A percentile compares a stretch with the other conserved stretches of the same genome.
Evolutionary conservation across 352 stramenopile species (phyloP).

Genomic region (Globisporangium solare): DNA sequence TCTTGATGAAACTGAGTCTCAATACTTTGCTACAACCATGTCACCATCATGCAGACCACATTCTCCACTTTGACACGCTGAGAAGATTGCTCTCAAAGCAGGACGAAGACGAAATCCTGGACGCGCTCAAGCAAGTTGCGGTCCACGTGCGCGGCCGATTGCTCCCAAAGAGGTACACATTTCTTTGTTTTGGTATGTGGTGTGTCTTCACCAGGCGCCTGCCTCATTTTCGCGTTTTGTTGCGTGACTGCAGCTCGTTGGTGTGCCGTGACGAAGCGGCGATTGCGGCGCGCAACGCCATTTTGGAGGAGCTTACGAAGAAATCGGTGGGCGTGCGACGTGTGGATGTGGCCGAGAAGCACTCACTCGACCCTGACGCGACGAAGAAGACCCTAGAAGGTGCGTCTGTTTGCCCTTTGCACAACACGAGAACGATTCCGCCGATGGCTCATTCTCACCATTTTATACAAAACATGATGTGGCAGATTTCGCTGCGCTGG

Average conservation of each 20-base stretch:
- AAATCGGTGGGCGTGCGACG: slow-evolving; percentile 35
- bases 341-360: slow-evolving; percentile 39
- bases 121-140: slow-evolving; percentile 37
- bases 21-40: slow-evolving; percentile 6
- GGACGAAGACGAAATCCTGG: slow-evolving; percentile 32
- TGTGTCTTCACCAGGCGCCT: too few relatives aligned
- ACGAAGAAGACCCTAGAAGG: slow-evolving; percentile 45
- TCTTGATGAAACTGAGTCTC: slow-evolving; percentile 13
- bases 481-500: slow-evolving; percentile 46
- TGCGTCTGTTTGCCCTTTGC: slow-evolving; percentile 14
- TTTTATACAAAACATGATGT: too few relatives aligned
- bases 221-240: background rate
- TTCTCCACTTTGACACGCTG: slow-evolving; percentile 42
- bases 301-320: slow-evolving; percentile 44
- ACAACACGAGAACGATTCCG: background rate
- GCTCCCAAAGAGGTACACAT: slow-evolving; percentile 32
- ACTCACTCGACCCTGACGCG: slow-evolving; percentile 30
- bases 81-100: slow-evolving; percentile 28
- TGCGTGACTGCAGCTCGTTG: slow-evolving; percentile 16
- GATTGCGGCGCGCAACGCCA: slow-evolving; percentile 32
- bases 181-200: background rate
- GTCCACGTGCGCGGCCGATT: slow-evolving; percentile 39
- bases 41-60: slow-evolving; percentile 35
- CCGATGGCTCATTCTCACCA: slow-evolving; percentile 6
- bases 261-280: slow-evolving; percentile 29